Evolutionary conservation across 352 stramenopile species (phyloP).

Genomic region (Globisporangium radiosum): DNA sequence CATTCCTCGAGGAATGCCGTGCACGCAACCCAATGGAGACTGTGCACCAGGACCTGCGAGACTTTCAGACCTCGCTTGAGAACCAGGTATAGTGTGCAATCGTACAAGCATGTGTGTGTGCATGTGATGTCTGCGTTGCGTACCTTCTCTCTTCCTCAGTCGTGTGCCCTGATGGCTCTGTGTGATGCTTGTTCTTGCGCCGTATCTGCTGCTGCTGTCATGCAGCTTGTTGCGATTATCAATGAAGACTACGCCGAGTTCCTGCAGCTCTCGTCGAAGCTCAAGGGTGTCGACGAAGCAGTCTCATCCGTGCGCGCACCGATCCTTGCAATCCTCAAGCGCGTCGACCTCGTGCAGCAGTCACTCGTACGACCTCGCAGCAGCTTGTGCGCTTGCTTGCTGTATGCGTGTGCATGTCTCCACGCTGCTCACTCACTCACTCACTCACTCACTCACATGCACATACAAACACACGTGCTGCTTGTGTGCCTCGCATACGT

Average conservation of each 20-base stretch:
- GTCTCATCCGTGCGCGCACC: constrained; percentile 71
- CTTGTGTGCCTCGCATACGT: no score
- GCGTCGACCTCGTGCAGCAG: constrained; percentile 62
- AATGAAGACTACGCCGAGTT: constrained; percentile 88
- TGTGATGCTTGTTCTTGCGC: background rate
- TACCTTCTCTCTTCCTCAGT: background rate
- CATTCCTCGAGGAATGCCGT: constrained; percentile 75
- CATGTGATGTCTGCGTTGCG: background rate
- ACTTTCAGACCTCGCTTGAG: constrained; percentile 80
- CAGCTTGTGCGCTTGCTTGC: no score
- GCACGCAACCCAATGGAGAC: constrained; percentile 75
- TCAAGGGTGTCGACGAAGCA: constrained; percentile 82
- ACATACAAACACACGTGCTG: background rate
- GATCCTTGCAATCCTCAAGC: constrained; percentile 70
- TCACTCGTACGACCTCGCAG: constrained; percentile 32
- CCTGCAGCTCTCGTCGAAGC: constrained; percentile 81
- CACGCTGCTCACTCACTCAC: background rate
- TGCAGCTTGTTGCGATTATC: constrained; percentile 80
- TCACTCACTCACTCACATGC: background rate
- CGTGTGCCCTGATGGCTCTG: no score
- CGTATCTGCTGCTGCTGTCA: background rate
- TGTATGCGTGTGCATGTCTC: background rate
- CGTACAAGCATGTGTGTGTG: background rate
- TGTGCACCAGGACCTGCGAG: constrained; percentile 77
- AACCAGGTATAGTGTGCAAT: constrained; percentile 44